Conservation (phyloP, 176 grass and related monocot species). For the Otatea glauca region DNA sequence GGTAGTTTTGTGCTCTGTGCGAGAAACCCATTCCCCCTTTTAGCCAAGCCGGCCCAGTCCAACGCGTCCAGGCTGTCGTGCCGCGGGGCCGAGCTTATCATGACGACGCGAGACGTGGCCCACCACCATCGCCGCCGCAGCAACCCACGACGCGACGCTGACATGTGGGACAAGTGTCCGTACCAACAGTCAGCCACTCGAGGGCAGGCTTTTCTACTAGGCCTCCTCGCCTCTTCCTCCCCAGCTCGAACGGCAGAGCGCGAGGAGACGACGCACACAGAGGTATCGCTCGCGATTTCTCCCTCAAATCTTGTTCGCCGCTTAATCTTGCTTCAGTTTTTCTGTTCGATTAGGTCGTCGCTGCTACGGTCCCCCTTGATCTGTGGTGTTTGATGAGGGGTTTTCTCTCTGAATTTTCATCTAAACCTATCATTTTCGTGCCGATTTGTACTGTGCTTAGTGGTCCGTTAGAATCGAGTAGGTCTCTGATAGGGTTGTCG, state of each 20-base stretch:
- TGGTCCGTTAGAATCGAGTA: not conserved
- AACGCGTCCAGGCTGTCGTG: conserved; percentile 45
- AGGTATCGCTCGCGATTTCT: conserved; percentile 37
- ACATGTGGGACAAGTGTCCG: conserved; percentile 23
- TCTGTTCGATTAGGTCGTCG: not conserved
- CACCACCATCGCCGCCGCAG: not conserved
- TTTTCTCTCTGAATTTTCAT: not conserved
- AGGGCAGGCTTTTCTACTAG: conserved; percentile 30
- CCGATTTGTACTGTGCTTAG: not conserved
- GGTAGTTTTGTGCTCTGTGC: not conserved
- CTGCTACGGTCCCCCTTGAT: not conserved
- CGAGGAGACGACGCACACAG: conserved; percentile 37
- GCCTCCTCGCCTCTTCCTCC: not conserved
- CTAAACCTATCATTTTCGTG: not conserved
- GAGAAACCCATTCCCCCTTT: not conserved
- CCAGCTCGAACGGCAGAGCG: conserved; percentile 35
- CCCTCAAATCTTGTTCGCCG: not conserved
- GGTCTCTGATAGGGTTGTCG: not conserved
- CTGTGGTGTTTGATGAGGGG: not conserved
- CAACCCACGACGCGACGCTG: not conserved
- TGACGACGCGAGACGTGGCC: not conserved
- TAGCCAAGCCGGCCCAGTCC: not conserved
- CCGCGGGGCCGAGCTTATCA: conserved; percentile 42
- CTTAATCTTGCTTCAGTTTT: not conserved
- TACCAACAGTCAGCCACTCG: conserved; percentile 3